Evolutionary conservation across 2,329 filamentous ascomycete species (phyloP).

Genomic region (Calonectria henricotiae): DNA sequence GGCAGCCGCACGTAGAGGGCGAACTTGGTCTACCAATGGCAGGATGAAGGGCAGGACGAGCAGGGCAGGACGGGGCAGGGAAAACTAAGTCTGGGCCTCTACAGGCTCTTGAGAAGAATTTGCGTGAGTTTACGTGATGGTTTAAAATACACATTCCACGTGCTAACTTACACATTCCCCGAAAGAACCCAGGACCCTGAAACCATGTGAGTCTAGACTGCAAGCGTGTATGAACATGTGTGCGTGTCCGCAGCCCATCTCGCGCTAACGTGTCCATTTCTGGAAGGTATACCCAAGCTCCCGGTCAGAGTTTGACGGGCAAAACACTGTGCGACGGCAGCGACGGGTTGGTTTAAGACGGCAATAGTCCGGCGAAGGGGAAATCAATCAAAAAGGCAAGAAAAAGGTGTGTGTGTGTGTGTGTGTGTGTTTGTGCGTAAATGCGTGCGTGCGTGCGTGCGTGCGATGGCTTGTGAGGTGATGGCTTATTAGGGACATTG

Average conservation of each 20-base stretch:
- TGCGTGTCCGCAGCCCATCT: background rate
- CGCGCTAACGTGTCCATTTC: background rate
- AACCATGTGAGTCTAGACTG: background rate
- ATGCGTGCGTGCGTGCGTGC: too few relatives aligned
- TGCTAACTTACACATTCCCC: background rate
- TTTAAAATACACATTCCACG: background rate
- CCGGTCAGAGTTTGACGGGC: background rate
- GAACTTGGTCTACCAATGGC: conserved; percentile 3
- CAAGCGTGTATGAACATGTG: too few relatives aligned
- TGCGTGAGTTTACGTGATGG: background rate
- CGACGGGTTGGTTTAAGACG: too few relatives aligned
- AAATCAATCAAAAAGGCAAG: too few relatives aligned
- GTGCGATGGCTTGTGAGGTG: too few relatives aligned
- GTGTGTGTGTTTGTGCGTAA: too few relatives aligned
- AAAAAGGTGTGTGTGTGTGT: too few relatives aligned
- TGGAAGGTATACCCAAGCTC: background rate
- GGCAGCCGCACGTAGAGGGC: background rate
- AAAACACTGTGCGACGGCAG: background rate
- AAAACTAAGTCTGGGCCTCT: background rate
- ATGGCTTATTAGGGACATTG: too few relatives aligned
- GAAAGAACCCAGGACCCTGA: background rate
- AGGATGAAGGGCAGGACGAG: background rate
- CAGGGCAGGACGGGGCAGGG: background rate
- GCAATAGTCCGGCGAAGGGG: too few relatives aligned
- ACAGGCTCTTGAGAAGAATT: background rate